These are phyloP conservation scores for Phytophthora chlamydospora DNA, from an alignment of 352 stramenopile species.

Conservation along the genomic window DNA sequence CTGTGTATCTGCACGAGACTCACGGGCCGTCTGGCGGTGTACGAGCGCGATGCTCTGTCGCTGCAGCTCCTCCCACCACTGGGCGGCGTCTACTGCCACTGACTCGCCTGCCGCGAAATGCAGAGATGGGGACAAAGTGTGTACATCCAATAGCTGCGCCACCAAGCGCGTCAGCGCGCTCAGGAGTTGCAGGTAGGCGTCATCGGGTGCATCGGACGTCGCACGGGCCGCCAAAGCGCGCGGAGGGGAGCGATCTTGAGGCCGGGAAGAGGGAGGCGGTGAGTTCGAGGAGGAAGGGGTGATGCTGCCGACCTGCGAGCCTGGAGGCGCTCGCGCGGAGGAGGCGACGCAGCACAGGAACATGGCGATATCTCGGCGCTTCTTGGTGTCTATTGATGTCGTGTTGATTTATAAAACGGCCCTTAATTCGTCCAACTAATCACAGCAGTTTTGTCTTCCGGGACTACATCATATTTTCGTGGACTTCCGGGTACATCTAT, in stretches of 20 bases:
- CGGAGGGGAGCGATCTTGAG: background rate
- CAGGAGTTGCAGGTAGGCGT: conserved; percentile 40
- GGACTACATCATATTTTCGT: too few relatives aligned
- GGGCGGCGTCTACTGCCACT: conserved; percentile 39
- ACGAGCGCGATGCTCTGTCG: conserved; percentile 28
- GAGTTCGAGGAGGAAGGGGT: background rate
- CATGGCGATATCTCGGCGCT: conserved; percentile 17
- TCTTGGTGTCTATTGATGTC: too few relatives aligned
- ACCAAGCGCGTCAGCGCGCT: conserved; percentile 38
- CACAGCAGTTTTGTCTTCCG: too few relatives aligned
- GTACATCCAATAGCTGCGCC: conserved; percentile 43
- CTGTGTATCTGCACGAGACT: conserved; percentile 5
- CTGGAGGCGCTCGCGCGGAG: conserved; percentile 10
- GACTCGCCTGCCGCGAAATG: conserved; percentile 35
- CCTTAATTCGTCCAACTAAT: too few relatives aligned
- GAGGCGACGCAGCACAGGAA: conserved; percentile 33
- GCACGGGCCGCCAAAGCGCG: background rate
- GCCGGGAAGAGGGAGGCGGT: background rate
- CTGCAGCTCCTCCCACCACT: conserved; percentile 58
- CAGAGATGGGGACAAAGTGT: conserved; percentile 43
- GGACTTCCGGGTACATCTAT: too few relatives aligned
- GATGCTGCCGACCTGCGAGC: background rate
- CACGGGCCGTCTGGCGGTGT: conserved; percentile 8
- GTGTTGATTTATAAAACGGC: too few relatives aligned
- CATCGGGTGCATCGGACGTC: background rate